These are phyloP conservation scores for Cryomyces minteri DNA, from an alignment of 495 filamentous ascomycete species.

Conservation along the genomic window DNA sequence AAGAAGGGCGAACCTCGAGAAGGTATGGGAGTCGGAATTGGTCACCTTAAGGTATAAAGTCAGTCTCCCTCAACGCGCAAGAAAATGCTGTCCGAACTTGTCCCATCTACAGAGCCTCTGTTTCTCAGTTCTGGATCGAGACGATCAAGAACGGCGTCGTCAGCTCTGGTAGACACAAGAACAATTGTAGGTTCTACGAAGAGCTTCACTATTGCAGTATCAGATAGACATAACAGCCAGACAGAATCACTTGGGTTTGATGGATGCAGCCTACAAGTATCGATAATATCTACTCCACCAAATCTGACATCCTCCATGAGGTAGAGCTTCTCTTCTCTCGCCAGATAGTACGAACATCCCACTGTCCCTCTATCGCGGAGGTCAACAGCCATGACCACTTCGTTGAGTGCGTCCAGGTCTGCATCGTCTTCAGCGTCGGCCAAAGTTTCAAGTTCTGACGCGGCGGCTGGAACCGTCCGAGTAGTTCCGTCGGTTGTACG, in stretches of 20 bases:
- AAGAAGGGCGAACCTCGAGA: slow-evolving; percentile 49
- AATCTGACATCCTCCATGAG: slow-evolving; percentile 66
- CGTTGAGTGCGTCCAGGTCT: slow-evolving; percentile 43
- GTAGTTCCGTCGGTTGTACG: too few species aligned
- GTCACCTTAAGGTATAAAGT: slow-evolving; percentile 11
- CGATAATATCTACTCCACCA: slow-evolving; percentile 49
- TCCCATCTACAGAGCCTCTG: slow-evolving; percentile 10
- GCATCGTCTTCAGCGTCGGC: slow-evolving; percentile 12
- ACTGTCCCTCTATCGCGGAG: slow-evolving; percentile 50
- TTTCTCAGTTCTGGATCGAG: slow-evolving; percentile 19
- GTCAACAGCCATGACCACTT: slow-evolving; percentile 76
- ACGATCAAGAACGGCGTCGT: slow-evolving; percentile 29
- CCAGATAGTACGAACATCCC: slow-evolving; percentile 77
- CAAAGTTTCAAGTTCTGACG: too few species aligned
- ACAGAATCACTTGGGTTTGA: background rate
- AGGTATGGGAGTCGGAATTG: slow-evolving; percentile 41
- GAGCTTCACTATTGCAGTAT: slow-evolving; percentile 35
- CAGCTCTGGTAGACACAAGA: slow-evolving; percentile 50
- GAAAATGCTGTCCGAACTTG: slow-evolving; percentile 8
- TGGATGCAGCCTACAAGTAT: slow-evolving; percentile 31
- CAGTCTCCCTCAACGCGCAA: background rate
- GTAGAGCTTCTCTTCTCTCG: slow-evolving; percentile 52
- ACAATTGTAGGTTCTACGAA: slow-evolving; percentile 68
- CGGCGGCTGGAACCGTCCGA: too few species aligned
- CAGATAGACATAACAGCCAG: slow-evolving; percentile 2